These are phyloP conservation scores for Colletotrichum sp. DNA, from an alignment of 2,329 filamentous ascomycete species.

Conservation along the genomic window DNA sequence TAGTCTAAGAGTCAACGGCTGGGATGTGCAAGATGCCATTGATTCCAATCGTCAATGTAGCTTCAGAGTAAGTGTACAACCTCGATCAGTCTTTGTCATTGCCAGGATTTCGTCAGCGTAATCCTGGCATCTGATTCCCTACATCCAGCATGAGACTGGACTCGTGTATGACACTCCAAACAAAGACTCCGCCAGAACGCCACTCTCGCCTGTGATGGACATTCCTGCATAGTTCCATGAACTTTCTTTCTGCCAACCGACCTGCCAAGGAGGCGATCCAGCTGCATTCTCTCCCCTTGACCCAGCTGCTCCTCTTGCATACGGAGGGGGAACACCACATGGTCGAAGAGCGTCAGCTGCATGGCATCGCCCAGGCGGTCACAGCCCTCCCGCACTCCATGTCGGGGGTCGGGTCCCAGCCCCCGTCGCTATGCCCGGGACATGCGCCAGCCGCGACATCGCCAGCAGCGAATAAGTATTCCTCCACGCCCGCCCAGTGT, in stretches of 20 bases:
- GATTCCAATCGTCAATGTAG: background rate
- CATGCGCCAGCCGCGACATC: background rate
- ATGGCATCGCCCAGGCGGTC: background rate
- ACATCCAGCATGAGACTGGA: background rate
- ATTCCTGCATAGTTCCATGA: background rate
- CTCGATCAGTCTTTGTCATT: background rate
- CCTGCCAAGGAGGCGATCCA: background rate
- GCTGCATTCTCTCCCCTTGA: background rate
- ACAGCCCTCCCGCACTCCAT: background rate
- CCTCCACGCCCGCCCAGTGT: background rate
- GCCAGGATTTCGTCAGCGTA: background rate
- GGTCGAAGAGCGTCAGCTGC: background rate
- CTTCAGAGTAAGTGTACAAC: background rate
- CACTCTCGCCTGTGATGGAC: background rate
- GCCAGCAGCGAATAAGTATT: conserved; percentile 11
- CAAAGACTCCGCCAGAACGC: background rate
- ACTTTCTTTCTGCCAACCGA: background rate
- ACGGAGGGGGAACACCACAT: background rate
- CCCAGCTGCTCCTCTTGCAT: background rate
- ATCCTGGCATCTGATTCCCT: background rate
- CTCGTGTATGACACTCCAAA: background rate
- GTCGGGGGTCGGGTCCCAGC: background rate
- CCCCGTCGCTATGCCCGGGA: background rate
- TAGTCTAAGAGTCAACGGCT: background rate
- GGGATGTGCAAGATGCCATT: background rate